Evolutionary conservation across 805 yeast species (phyloP), one percentile per base, ranked within the genome.

Genomic region (Candida jianshihensis): DNA sequence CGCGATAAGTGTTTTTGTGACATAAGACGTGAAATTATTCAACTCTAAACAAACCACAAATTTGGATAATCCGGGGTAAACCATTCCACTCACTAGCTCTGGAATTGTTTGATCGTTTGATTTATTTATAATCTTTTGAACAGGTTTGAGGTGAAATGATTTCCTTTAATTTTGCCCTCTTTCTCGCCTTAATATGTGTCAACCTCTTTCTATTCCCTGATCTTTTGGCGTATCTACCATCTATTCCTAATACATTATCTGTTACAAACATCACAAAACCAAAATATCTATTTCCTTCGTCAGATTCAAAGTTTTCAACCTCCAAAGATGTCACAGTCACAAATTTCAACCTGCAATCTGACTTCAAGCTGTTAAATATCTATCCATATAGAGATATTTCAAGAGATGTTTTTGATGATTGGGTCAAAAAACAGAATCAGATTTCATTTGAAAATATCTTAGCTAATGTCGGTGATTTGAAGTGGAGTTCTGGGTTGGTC

Each of bases 401-500:
- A 5, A 42, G 56, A 34, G 50, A 41, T 14, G 57, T 62, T 19
- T 69, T 72, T 40, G 61, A 65, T 13, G 37, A 46, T 12, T 75
- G 82, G 82, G 44, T 71, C 4, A 39, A 38, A 4, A 52, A 53
- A 15, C 78, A 76, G 44, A 55, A 52, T 17, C 49, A 56, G 1
- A 47, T 56, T 9, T 65, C 78, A 2, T 63, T 72, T 38, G 43
- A 59, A 5, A 61, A 61, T 26, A 61, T 76, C 19, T 55, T 76
- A 31, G 48, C 59, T 18, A 75, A 75, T 44, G 66, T 75, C 29
- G 78, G 73, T 9, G 76, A 73, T 25, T 37, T 48, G 16, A 43
- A 47, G 15, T 43, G 54, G 45, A 49, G 47, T 26, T 51, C 49
- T 20, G 51, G 48, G 26, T 39, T 55, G 20, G 33, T 51, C 44